These are phyloP conservation scores for Parathielavia hyrcaniae DNA, from an alignment of 495 filamentous ascomycete genomes.

Conservation along the genomic window DNA sequence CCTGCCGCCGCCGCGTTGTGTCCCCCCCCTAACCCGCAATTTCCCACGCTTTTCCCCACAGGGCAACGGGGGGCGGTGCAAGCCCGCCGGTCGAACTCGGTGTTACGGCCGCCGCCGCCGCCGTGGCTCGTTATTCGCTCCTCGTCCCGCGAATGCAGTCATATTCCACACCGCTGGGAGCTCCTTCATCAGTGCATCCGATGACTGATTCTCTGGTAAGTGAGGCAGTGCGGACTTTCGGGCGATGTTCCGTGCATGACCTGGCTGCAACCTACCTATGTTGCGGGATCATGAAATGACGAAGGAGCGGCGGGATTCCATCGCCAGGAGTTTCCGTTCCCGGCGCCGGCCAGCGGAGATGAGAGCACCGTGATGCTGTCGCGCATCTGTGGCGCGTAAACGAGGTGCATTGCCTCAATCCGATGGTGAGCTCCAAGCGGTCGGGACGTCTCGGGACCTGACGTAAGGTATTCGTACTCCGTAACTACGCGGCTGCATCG, in stretches of 20 bases:
- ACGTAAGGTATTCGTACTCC: neutral
- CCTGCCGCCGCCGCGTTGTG: too few relatives aligned
- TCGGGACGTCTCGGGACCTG: neutral
- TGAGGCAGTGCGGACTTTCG: slow-evolving; percentile 6
- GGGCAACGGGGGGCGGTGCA: slow-evolving; percentile 11
- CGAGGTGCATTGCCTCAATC: neutral
- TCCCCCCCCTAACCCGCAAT: neutral
- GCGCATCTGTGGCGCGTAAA: slow-evolving; percentile 10
- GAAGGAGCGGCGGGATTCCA: neutral
- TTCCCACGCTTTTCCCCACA: slow-evolving; percentile 7
- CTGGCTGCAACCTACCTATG: neutral
- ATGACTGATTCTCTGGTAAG: slow-evolving; percentile 4
- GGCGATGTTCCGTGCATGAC: slow-evolving; percentile 4
- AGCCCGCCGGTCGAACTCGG: neutral
- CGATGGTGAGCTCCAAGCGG: neutral
- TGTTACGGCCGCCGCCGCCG: neutral
- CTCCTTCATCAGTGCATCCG: too few relatives aligned
- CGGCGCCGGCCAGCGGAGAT: neutral
- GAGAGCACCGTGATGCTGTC: neutral
- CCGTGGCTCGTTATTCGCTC: neutral
- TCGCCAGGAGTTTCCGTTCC: neutral
- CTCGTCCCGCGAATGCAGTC: too few relatives aligned
- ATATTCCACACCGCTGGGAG: slow-evolving; percentile 7
- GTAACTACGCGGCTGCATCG: neutral
- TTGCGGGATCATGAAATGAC: neutral